Percentiles rank a stretch among this genome's conserved stretches.
phyloP scores from a whole-genome alignment of 305 asterid genomes.

The Solanum hybrid region DNA sequence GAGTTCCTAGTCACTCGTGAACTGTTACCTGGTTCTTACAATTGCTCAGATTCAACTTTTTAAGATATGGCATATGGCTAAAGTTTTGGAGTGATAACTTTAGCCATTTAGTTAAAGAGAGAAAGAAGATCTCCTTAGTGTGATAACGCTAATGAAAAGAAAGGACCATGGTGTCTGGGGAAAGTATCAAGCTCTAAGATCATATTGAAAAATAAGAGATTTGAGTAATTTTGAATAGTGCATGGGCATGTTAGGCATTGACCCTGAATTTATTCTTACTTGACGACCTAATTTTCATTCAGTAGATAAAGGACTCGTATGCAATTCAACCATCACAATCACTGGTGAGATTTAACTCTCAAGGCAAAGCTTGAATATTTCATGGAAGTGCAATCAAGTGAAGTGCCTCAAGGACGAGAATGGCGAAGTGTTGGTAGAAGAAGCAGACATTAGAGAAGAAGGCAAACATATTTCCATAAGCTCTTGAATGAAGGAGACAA shows the following conservation, averaged over 20 bases:
- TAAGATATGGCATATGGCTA: background rate
- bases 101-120: background rate
- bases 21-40: background rate
- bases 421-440: background rate
- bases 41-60: slow-evolving; percentile 1
- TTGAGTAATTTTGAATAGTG: background rate
- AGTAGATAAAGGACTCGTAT: background rate
- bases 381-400: background rate
- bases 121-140: background rate
- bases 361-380: background rate
- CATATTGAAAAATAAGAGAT: background rate
- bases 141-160: background rate
- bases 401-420: background rate
- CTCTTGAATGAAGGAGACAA: background rate
- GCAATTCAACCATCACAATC: background rate
- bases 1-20: slow-evolving; percentile 2
- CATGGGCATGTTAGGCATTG: background rate
- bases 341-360: background rate
- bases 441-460: background rate
- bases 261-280: background rate
- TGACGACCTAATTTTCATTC: background rate
- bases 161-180: background rate
- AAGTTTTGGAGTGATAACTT: slow-evolving; percentile 2
- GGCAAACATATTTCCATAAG: background rate
- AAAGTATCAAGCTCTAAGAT: background rate